Evolutionary conservation across 495 filamentous ascomycete species (phyloP).

Genomic region (Lindgomyces ingoldianus): DNA sequence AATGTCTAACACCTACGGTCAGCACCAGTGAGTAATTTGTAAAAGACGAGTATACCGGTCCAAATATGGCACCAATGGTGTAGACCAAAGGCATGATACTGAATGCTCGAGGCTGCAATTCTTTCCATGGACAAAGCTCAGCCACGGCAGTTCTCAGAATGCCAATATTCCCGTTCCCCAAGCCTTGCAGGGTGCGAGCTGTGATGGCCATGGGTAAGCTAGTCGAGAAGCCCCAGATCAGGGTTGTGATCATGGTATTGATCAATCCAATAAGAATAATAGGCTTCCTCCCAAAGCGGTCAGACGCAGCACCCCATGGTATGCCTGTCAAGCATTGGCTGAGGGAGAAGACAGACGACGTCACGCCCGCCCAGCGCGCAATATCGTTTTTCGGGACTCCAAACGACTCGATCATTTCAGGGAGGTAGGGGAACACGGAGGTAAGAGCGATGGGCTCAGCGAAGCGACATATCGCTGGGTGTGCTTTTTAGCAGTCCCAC

Average conservation of each 20-base stretch:
- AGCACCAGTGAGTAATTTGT: background rate
- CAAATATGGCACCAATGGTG: conserved; percentile 83
- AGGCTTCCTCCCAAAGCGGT: conserved; percentile 73
- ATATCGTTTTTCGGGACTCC: conserved; percentile 70
- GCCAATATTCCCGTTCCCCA: conserved; percentile 67
- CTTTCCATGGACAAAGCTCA: conserved; percentile 76
- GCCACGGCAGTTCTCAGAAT: conserved; percentile 72
- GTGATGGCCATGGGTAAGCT: conserved; percentile 70
- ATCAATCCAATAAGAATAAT: conserved; percentile 68
- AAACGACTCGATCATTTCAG: conserved; percentile 83
- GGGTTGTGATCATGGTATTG: conserved; percentile 70
- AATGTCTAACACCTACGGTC: conserved; percentile 52
- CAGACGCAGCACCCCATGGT: conserved; percentile 76
- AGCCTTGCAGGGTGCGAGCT: conserved; percentile 67
- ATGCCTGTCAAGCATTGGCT: conserved; percentile 73
- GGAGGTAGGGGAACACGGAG: conserved; percentile 85
- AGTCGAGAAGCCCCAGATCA: conserved; percentile 77
- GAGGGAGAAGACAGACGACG: conserved; percentile 70
- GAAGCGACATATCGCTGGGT: conserved; percentile 71
- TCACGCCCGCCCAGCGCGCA: conserved; percentile 75
- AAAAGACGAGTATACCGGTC: conserved; percentile 53
- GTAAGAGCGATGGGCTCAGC: conserved; percentile 84
- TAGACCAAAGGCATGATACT: conserved; percentile 80
- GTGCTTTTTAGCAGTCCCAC: background rate
- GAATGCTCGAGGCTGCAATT: conserved; percentile 79